Evolutionary conservation across 164 flowering plant species (phyloP).

Genomic region (Houttuynia cordata): DNA sequence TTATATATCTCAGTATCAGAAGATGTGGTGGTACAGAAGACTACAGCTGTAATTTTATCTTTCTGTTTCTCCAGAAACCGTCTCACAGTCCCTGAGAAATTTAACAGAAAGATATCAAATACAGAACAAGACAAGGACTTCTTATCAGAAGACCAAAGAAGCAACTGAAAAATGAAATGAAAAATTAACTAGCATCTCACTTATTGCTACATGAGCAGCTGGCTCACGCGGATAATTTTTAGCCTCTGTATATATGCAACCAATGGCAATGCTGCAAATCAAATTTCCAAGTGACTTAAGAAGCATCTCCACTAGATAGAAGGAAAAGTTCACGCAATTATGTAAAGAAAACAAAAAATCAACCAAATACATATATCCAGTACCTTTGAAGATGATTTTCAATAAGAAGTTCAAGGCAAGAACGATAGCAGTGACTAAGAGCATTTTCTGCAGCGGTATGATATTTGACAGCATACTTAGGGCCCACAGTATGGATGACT

Average conservation of each 20-base stretch:
- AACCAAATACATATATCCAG: background rate
- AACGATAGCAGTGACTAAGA: conserved; percentile 91
- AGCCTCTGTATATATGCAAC: conserved; percentile 91
- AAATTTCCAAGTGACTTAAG: conserved; percentile 9
- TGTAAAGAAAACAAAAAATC: background rate
- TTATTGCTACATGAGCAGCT: conserved; percentile 98
- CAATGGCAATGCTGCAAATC: conserved; percentile 84
- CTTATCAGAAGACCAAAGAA: background rate
- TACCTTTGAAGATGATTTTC: conserved; percentile 83
- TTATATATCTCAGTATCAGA: conserved; percentile 94
- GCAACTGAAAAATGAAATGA: background rate
- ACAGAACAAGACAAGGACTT: background rate
- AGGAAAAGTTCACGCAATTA: too few relatives aligned
- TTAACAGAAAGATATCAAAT: background rate
- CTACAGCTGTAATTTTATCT: conserved; percentile 69
- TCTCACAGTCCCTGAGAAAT: conserved; percentile 23
- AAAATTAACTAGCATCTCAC: conserved; percentile 38
- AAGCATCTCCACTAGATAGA: conserved; percentile 1
- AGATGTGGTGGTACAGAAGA: conserved; percentile 80
- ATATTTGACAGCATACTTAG: conserved; percentile 97
- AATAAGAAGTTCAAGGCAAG: conserved; percentile 96
- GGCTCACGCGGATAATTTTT: conserved; percentile 99
- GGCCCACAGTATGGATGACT: conserved; percentile 97
- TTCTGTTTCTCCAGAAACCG: conserved; percentile 94
- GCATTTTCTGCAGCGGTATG: conserved; percentile 99